Base-by-base conservation (phyloP, 2,329 filamentous ascomycete species). In the Penicillium sp. region DNA sequence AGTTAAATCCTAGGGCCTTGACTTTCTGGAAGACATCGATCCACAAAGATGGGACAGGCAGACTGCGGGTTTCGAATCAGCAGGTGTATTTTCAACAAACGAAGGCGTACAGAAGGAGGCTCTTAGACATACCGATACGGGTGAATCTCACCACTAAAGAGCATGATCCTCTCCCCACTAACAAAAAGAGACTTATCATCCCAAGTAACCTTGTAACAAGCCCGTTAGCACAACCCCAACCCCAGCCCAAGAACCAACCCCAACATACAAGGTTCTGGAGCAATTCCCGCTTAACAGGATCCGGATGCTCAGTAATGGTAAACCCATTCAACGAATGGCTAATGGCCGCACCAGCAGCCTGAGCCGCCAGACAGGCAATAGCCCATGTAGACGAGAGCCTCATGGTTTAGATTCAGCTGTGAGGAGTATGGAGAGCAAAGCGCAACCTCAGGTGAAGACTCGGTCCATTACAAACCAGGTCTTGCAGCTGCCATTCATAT, bases 21-120 rank as follows among this genome's bases (percentile, higher is more conserved):
- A 92, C 82, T 70, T 95, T 95, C 61, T 93, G 84, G 59, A 95
- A 86, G 2, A 92, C 64, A 57, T 92, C 88, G 8, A 87, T 74
- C 74, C 84, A 84, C 4, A 87, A 72, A 40, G 75, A 73, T 2
- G 81, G 77, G 1, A 86, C 82, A 1, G 83, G 82, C 1, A 86
- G 69, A 57, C 80, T 78, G 6, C 5, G 44, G 6, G 12, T 6
- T 33, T 10, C 6, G 2, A 30, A 28, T 59, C 19, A 59, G 51
- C 16, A 29, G 16, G 3, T 11, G 27, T n/a, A 28, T 18, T 12
- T 5, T 7, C 11, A 2, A 16, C 16, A 31, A 11, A 18, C n/a
- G 18, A 34, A 34, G 16, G 16, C n/a, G n/a, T 14, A 12, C 12
- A 11, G 46, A 40, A 8, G 12, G n/a, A 28, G 13, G 22, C 4